Conservation (phyloP, 2,329 filamentous ascomycete genomes). For the Colletotrichum gloeosporioides region DNA sequence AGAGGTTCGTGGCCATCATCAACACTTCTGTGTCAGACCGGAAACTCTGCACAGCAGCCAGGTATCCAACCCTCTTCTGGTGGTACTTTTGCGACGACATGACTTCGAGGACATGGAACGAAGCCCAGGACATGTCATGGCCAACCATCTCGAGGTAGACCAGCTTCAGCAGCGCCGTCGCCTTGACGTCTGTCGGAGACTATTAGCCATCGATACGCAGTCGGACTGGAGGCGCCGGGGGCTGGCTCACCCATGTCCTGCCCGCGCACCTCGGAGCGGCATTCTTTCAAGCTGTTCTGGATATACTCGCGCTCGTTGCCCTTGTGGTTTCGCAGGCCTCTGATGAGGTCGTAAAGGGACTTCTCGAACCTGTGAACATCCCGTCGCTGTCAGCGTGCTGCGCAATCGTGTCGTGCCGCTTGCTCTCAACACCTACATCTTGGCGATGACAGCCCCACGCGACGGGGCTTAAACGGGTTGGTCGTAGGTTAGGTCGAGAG, state of each 20-base stretch:
- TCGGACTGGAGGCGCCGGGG: background rate
- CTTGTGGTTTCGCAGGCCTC: constrained; percentile 93
- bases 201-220: constrained; percentile 3
- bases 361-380: constrained; percentile 85
- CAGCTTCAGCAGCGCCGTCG: constrained; percentile 92
- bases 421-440: constrained; percentile 14
- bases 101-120: constrained; percentile 97
- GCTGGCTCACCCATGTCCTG: constrained; percentile 82
- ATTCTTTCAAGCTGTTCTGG: constrained; percentile 92
- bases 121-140: constrained; percentile 99
- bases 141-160: constrained; percentile 99
- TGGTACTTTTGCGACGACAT: constrained; percentile 96
- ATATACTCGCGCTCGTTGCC: constrained; percentile 96
- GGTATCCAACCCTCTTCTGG: constrained; percentile 94
- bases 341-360: constrained; percentile 97
- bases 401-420: background rate
- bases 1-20: constrained; percentile 94
- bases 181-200: constrained; percentile 79
- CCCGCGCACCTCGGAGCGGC: constrained; percentile 87
- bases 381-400: constrained; percentile 22
- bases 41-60: constrained; percentile 96
- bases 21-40: constrained; percentile 94
- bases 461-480: background rate
- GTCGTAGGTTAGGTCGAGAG: background rate
- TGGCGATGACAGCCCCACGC: constrained; percentile 13